Conservation (phyloP, 1,139 yeast species). For the Suhomyces chickasaworum region DNA sequence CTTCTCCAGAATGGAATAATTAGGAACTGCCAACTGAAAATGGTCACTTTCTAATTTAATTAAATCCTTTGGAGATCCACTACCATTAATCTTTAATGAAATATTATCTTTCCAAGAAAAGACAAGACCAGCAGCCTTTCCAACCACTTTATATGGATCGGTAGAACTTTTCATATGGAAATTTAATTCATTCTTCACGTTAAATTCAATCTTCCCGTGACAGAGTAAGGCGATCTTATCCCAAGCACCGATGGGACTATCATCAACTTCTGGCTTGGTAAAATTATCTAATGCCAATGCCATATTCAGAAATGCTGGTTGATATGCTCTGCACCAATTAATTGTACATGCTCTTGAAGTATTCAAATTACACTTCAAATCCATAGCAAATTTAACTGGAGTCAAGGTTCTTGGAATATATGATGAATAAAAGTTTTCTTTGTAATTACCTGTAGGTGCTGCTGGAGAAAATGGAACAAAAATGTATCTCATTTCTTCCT, state of each 20-base stretch:
- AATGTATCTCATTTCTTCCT: slow-evolving; percentile 47
- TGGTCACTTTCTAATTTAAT: slow-evolving; percentile 65
- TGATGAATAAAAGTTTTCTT: slow-evolving; percentile 44
- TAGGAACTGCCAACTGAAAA: slow-evolving; percentile 69
- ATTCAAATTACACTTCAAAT: slow-evolving; percentile 36
- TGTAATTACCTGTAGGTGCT: slow-evolving; percentile 17
- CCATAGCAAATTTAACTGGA: slow-evolving; percentile 45
- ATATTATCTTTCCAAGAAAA: slow-evolving; percentile 77
- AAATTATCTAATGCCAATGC: slow-evolving; percentile 52
- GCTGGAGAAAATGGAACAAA: slow-evolving; percentile 52
- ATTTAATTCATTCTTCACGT: slow-evolving; percentile 52
- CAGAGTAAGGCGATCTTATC: slow-evolving; percentile 45
- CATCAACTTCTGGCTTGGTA: slow-evolving; percentile 77
- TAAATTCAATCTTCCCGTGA: slow-evolving; percentile 57
- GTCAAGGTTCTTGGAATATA: slow-evolving; percentile 47
- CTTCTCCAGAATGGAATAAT: slow-evolving; percentile 41
- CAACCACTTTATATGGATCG: slow-evolving; percentile 73
- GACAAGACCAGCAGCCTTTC: slow-evolving; percentile 75
- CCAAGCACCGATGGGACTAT: slow-evolving; percentile 83
- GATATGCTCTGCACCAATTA: slow-evolving; percentile 49
- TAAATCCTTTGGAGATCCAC: slow-evolving; percentile 63
- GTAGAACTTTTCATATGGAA: slow-evolving; percentile 66
- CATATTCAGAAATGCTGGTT: slow-evolving; percentile 40
- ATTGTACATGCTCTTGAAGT: slow-evolving; percentile 44
- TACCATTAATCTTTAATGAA: slow-evolving; percentile 57